phyloP scores from a whole-genome alignment of 1,284 basidiomycete species.

The Apiotrichum laibachii region DNA sequence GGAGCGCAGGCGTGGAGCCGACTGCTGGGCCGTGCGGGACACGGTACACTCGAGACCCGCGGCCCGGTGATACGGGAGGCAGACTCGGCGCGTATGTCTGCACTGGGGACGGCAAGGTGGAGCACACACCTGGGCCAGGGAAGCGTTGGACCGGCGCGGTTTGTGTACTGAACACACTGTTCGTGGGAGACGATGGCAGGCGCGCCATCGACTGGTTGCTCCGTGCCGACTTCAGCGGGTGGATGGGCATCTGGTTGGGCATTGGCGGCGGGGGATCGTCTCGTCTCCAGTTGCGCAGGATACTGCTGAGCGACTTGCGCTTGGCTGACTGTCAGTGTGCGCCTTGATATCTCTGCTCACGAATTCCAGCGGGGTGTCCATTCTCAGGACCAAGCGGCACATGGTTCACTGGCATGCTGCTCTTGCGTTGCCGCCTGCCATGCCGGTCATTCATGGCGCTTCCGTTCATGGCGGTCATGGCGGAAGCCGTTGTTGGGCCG shows the following conservation, averaged over 20 bases:
- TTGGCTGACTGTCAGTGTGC: background rate
- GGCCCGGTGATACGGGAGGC: background rate
- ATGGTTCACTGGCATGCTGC: no score
- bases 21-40: background rate
- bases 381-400: background rate
- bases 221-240: background rate
- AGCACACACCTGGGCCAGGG: slow-evolving; percentile 3
- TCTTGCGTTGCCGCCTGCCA: no score
- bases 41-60: background rate
- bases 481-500: no score
- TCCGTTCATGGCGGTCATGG: no score
- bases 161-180: background rate
- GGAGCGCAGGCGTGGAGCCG: background rate
- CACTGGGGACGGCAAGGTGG: background rate
- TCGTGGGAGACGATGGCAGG: background rate
- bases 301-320: slow-evolving; percentile 1
- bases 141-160: background rate
- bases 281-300: slow-evolving; percentile 2
- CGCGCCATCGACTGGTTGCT: background rate
- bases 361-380: background rate
- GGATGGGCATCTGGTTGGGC: background rate
- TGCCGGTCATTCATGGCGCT: no score
- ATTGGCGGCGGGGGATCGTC: background rate
- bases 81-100: background rate
- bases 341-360: background rate